Evolutionary conservation across 164 flowering plant species (phyloP), one percentile per base, ranked within the genome.

Genomic region (Litsea cubeba): DNA sequence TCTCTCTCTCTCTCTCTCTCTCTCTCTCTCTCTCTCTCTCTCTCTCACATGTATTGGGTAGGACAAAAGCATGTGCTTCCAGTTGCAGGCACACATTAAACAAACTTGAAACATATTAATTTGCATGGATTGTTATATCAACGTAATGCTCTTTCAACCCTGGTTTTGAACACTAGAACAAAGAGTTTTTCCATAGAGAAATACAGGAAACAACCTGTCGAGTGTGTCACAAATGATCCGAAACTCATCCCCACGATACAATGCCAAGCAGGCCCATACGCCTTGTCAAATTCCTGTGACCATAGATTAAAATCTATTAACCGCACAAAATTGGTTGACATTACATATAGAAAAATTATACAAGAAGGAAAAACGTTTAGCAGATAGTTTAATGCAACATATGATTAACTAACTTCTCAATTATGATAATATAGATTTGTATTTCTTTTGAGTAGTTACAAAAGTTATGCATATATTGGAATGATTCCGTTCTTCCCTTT

Each of bases 261-360:
- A 70, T 91, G 96, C 96, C 96, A 91, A 20, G 96, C 93, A 49
- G 93, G 96, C 65, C 93, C 96, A 72, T 91, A 88, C 23, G 82
- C 87, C 62, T 81, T 75, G 63, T 91, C 97, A 71, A 91, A 90
- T 67, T 91, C 97, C 97, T 91, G 87, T 82, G 71, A 1, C 11
- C 18, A 32, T 8, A 72, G 17, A 28, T 40, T 6, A n/a, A 1
- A 60, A 28, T 30, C 30, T 11, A 28, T 63, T 11, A 28, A 12
- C 66, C 5, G 26, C 66, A 63, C 22, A 23, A 22, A 63, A 22
- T 63, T 40, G 46, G 46, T 0, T 40, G 46, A 40, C 46, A 40
- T 5, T 40, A 40, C 8, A 40, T 40, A 40, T 40, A 40, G 46
- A 40, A 7, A 40, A 40, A 40, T 40, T 8, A 7, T 7, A 7